Conservation (phyloP, 257 asterid genomes). For the Solanum gandarillasii region DNA sequence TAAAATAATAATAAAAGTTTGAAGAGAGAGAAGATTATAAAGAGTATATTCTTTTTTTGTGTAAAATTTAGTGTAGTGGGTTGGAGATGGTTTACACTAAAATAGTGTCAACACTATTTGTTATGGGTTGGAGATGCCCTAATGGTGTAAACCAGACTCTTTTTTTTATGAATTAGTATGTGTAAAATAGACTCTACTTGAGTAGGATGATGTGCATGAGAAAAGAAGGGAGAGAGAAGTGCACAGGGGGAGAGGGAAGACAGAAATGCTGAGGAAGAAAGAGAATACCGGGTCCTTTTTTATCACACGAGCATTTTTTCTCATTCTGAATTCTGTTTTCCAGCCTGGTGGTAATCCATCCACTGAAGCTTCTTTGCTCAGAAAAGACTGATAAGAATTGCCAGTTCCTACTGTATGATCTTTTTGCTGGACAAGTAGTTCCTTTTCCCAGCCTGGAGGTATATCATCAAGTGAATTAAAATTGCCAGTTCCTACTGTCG, state of each 20-base stretch:
- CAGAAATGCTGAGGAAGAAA: neutral
- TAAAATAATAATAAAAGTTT: too few species aligned
- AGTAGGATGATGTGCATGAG: neutral
- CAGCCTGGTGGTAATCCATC: conserved; percentile 71
- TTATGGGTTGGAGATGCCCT: neutral
- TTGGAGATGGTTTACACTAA: neutral
- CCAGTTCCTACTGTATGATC: neutral
- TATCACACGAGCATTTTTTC: conserved; percentile 21
- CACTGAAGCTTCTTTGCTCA: neutral
- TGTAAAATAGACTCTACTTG: neutral
- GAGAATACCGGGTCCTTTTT: conserved; percentile 50
- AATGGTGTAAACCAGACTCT: neutral
- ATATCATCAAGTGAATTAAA: neutral
- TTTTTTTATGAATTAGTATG: neutral
- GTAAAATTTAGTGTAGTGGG: neutral
- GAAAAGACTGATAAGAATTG: neutral
- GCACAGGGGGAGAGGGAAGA: neutral
- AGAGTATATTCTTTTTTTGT: neutral
- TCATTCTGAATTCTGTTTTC: conserved; percentile 40
- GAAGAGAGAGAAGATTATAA: neutral
- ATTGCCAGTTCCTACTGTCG: conserved; percentile 6
- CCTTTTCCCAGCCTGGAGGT: neutral
- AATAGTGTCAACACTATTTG: neutral
- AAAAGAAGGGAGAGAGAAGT: neutral
- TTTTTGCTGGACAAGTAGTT: neutral